Base-by-base conservation (phyloP, 2,329 filamentous ascomycete genomes). In the Fusarium protoensiforme region DNA sequence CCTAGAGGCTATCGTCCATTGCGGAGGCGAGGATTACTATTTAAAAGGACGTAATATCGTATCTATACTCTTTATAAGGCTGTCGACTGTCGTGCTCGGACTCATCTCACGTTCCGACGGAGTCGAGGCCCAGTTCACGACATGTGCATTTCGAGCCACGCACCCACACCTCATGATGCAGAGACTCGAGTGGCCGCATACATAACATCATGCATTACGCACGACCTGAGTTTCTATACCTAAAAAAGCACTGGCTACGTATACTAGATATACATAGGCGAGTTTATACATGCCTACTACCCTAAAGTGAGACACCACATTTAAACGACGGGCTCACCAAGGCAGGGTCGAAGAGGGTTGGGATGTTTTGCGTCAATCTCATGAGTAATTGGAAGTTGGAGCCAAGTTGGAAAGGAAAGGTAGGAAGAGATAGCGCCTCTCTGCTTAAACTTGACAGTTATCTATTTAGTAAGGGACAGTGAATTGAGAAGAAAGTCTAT, bases 341-440 rank as follows among this genome's bases (percentile, higher is more conserved):
- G n/a, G n/a, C 18, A 38, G 18, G 20, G 5, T 20, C 38, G 11
- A 2, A 39, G 5, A n/a, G 6, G 5, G 10, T 39, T 39, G n/a
- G 11, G 9, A 10, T n/a, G n/a, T 39, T 39, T 20, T 7, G 5
- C n/a, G 5, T 7, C 27, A 29, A 9, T 29, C 27, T 29, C 7
- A 29, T 6, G 2, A 3, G 38, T 5, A 39, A 20, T 39, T 6
- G 3, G 35, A 18, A 18, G 8, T 2, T 3, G 11, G 2, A 39
- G 18, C 11, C 24, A 5, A 4, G 27, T 20, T 39, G 0, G 4
- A 8, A n/a, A 9, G 2, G 18, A 2, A 10, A 11, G 1, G 18
- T n/a, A n/a, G 3, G 7, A 18, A 18, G 4, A 9, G 10, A 39
- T 0, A 11, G 5, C n/a, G 4, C 2, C n/a, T n/a, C 4, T n/a